These are phyloP conservation scores for Tetraselmis chui DNA, from an alignment of 139 green algal genomes.

Conservation along the genomic window DNA sequence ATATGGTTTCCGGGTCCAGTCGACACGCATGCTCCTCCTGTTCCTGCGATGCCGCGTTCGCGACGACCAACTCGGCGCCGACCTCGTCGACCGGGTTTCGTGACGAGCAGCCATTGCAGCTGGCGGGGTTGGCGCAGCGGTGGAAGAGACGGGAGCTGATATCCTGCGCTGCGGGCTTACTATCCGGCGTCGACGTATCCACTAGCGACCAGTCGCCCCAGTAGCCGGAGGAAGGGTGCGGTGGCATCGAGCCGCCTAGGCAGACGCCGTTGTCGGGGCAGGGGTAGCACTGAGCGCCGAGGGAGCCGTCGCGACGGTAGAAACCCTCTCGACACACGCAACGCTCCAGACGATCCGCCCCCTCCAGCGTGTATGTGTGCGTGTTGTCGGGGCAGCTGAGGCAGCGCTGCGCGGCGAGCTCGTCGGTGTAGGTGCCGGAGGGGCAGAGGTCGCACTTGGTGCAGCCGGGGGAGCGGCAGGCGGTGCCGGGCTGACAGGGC, in stretches of 20 bases:
- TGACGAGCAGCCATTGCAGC: background rate
- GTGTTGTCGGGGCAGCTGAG: background rate
- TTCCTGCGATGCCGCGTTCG: too few species aligned
- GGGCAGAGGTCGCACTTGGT: constrained; percentile 1
- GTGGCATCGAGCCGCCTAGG: background rate
- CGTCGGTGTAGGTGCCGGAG: background rate
- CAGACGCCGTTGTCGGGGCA: background rate
- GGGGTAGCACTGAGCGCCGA: background rate
- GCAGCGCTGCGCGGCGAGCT: background rate
- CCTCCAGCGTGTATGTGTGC: background rate
- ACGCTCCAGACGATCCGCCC: background rate
- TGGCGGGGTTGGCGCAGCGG: background rate
- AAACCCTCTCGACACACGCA: background rate
- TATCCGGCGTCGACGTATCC: background rate
- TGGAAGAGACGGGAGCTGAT: background rate
- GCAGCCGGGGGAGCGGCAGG: background rate
- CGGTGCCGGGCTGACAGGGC: background rate
- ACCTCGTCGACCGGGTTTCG: too few species aligned
- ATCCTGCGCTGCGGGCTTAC: background rate
- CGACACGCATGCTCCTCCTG: background rate
- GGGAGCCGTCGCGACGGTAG: background rate
- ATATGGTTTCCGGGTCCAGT: background rate
- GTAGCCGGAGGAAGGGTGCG: background rate
- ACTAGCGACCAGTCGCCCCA: constrained; percentile 2
- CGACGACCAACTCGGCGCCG: background rate